Evolutionary conservation across 1,284 basidiomycete species (phyloP).

Genomic region (Blastosporella zonata): DNA sequence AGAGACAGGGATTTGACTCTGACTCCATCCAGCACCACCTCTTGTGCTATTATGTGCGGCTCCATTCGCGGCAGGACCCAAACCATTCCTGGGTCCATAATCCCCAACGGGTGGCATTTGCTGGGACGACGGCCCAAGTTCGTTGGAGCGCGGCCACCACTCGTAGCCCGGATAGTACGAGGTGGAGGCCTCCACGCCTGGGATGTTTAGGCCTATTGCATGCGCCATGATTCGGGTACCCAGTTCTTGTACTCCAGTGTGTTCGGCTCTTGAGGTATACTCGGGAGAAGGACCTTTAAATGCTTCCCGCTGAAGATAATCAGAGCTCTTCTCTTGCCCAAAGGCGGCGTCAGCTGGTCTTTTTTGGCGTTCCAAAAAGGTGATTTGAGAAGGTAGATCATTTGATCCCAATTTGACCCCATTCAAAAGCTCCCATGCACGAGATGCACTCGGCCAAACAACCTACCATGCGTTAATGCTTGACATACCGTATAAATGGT

Average conservation of each 20-base stretch:
- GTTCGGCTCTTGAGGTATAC: slow-evolving; percentile 25
- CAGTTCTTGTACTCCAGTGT: slow-evolving; percentile 52
- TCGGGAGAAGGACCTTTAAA: slow-evolving; percentile 30
- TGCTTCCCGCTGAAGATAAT: slow-evolving; percentile 43
- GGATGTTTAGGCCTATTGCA: slow-evolving; percentile 62
- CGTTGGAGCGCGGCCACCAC: slow-evolving; percentile 61
- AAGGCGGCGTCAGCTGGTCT: slow-evolving; percentile 66
- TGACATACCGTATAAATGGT: neutral
- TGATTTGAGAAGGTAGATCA: slow-evolving; percentile 34
- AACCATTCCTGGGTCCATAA: slow-evolving; percentile 12
- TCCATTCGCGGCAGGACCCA: slow-evolving; percentile 6
- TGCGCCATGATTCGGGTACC: slow-evolving; percentile 66
- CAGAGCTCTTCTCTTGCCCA: slow-evolving; percentile 48
- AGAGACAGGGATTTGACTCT: slow-evolving; percentile 17
- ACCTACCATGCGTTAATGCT: slow-evolving; percentile 26
- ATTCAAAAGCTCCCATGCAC: slow-evolving; percentile 68
- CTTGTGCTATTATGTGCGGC: neutral
- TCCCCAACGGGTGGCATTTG: slow-evolving; percentile 19
- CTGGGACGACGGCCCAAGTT: slow-evolving; percentile 23
- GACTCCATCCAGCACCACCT: slow-evolving; percentile 18
- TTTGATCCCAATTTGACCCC: slow-evolving; percentile 62
- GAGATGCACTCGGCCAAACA: slow-evolving; percentile 72
- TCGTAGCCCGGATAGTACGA: slow-evolving; percentile 70
- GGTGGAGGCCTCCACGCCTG: slow-evolving; percentile 57
- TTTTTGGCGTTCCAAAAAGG: slow-evolving; percentile 47